phyloP scores from a whole-genome alignment of 2,329 filamentous ascomycete species.

The Keithomyces neogunnii region DNA sequence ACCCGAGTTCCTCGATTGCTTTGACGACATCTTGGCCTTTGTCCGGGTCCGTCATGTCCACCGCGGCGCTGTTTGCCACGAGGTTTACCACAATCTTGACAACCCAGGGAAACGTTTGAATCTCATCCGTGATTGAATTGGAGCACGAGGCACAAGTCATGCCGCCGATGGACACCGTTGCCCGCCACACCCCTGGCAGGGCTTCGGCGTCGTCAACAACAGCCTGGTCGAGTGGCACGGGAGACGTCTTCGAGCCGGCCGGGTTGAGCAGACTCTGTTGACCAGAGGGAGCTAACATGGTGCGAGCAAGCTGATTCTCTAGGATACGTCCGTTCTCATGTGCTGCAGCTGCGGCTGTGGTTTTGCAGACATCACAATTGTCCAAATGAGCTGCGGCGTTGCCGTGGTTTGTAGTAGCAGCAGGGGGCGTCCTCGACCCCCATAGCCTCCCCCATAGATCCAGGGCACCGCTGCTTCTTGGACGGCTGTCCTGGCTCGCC shows the following conservation, averaged over 20 bases:
- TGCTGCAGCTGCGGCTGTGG: slow-evolving; percentile 8
- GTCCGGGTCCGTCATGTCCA: slow-evolving; percentile 40
- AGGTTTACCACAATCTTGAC: slow-evolving; percentile 53
- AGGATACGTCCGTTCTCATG: slow-evolving; percentile 6
- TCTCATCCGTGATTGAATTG: slow-evolving; percentile 51
- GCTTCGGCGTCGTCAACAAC: slow-evolving; percentile 11
- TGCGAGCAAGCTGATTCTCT: slow-evolving; percentile 3
- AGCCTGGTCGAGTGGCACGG: slow-evolving; percentile 15
- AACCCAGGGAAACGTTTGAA: slow-evolving; percentile 50
- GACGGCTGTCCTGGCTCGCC: slow-evolving; percentile 15
- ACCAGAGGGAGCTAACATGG: slow-evolving; percentile 5
- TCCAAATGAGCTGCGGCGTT: slow-evolving; percentile 24
- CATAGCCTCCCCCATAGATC: slow-evolving; percentile 24
- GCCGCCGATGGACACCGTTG: slow-evolving; percentile 53
- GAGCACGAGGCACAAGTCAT: slow-evolving; percentile 68
- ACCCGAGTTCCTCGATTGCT: slow-evolving; percentile 55
- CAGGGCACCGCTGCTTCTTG: slow-evolving; percentile 12
- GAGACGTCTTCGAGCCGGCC: neutral
- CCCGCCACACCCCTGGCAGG: slow-evolving; percentile 31
- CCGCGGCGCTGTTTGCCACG: slow-evolving; percentile 56
- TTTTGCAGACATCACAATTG: slow-evolving; percentile 29
- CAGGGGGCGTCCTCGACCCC: slow-evolving; percentile 16
- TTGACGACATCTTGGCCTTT: slow-evolving; percentile 29
- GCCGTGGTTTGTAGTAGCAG: slow-evolving; percentile 13
- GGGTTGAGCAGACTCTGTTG: slow-evolving; percentile 4